Evolutionary conservation across 73 alveolate genomes (phyloP), one percentile per base, ranked within the genome.

Genomic region (Paramecium sonneborni): DNA sequence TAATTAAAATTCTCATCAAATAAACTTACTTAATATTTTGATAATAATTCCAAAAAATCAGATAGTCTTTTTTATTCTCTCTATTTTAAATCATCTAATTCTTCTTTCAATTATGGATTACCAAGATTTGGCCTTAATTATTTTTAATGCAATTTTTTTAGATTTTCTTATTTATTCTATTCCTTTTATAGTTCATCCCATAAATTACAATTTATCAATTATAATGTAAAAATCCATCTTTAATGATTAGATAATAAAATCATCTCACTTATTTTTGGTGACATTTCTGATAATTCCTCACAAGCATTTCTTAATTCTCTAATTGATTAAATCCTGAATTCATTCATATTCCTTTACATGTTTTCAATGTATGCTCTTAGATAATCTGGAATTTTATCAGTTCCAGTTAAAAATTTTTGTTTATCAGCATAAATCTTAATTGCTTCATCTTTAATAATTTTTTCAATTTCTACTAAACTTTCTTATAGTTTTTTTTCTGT

Each of bases 311-410:
- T 88, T 3, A 88, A 62, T 23, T 88, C 87, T 88, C 94, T 68
- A 46, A 76, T 69, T 9, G 94, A 67, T 24, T 62, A 88, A 21
- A 88, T 88, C 70, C 94, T 38, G 23, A 88, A 88, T 70, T 88
- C 94, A 32, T 43, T 85, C 56, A 82, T 82, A 70, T 88, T 88
- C 41, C 76, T 88, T 23, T 82, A 20, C 70, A 69, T 88, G 24
- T 88, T 88, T 30, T 88, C 85, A 12, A 88, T 88, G 23, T 88
- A 88, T 10, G 68, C 74, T 28, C 94, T 88, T 7, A 88, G 84
- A 38, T 88, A 88, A 72, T 88, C 94, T 12, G 94, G 94, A 44
- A 76, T 69, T 70, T 88, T 88, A 44, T 88, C 94, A 23, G 94
- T 35, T 37, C 94, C 94, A 37, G 94, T 88, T 10, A 88, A 21